Evolutionary conservation across 225 moss, liverwort and hornwort genomes (phyloP), one percentile per base, ranked within the genome.

Genomic region (Sphagnum tenellum): DNA sequence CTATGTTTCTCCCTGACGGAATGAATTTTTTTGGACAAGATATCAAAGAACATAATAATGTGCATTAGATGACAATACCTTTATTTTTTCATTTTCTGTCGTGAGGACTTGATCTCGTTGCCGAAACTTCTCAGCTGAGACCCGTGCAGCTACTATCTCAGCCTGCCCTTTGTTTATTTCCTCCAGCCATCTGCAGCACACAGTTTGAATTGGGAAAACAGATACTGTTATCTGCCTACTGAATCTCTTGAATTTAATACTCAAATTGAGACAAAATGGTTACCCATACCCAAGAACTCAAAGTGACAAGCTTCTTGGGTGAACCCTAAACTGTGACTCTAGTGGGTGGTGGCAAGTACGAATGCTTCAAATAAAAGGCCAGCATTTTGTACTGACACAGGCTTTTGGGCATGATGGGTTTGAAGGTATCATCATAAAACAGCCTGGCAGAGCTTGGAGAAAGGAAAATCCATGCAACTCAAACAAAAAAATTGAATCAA

Each of bases 131-230:
- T 96, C 95, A 11, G 88, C 92, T 53, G 86, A 81, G 9, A 88
- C 81, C 13, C 92, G 86, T 53, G 89, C 89, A 64, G 95, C 85
- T 9, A 92, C 85, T 62, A 88, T 79, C 75, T 92, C 92, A 6
- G 92, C 95, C 74, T 96, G 95, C 73, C 86, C 79, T 5, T 89
- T 76, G 50, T 88, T 82, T 12, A 96, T 88, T 56, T 90, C 92
- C 64, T 96, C 89, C 3, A 96, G 79, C 95, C 92, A 96, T 72
- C 95, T 96, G 84, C 70, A 48, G n/a, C 8, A 46, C 10, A 61
- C 4, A 44, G 45, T 61, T 46, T 8, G 45, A 61, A 11, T 6
- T 2, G 3, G 46, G 46, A 7, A 5, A 61, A 46, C 45, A 45
- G 9, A 57, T 57, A 29, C 29, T 29, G 29, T 29, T 29, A 1